These are phyloP conservation scores for Solanum piurae DNA, from an alignment of 257 asterid genomes.

Conservation along the genomic window DNA sequence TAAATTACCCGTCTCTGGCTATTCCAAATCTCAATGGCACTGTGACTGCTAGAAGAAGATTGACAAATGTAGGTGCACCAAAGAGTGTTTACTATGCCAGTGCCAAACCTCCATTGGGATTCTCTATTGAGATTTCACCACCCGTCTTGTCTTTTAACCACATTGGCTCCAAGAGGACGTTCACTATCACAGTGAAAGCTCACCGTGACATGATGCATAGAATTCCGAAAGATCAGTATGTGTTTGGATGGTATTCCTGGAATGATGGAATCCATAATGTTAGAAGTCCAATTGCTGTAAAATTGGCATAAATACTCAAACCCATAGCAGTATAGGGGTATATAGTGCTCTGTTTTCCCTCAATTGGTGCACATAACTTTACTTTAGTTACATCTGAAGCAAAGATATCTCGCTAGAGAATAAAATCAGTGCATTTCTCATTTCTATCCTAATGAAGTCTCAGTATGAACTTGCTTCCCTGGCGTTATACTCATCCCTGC, in stretches of 20 bases:
- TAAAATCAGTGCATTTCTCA: background rate
- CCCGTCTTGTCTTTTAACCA: slow-evolving; percentile 36
- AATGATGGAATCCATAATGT: slow-evolving; percentile 24
- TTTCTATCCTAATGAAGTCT: background rate
- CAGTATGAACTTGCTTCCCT: background rate
- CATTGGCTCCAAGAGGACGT: slow-evolving; percentile 43
- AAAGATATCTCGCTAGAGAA: background rate
- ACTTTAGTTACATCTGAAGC: background rate
- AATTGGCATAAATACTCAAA: slow-evolving; percentile 13
- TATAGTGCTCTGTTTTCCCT: background rate
- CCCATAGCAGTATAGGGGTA: background rate
- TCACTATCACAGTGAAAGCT: slow-evolving; percentile 47
- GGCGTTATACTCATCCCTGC: background rate
- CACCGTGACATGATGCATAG: background rate
- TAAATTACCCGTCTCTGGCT: slow-evolving; percentile 74
- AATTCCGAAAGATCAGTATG: slow-evolving; percentile 6
- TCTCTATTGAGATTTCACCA: slow-evolving; percentile 51
- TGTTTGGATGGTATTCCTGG: slow-evolving; percentile 36
- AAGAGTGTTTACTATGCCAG: slow-evolving; percentile 44
- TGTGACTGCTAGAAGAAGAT: slow-evolving; percentile 40
- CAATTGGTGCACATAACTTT: background rate
- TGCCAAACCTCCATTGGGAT: slow-evolving; percentile 52
- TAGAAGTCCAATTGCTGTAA: slow-evolving; percentile 36
- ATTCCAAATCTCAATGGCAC: slow-evolving; percentile 43
- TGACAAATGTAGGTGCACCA: slow-evolving; percentile 59